Evolutionary conservation across 768 basidiomycete species (phyloP).

Genomic region (Mycena filopes): DNA sequence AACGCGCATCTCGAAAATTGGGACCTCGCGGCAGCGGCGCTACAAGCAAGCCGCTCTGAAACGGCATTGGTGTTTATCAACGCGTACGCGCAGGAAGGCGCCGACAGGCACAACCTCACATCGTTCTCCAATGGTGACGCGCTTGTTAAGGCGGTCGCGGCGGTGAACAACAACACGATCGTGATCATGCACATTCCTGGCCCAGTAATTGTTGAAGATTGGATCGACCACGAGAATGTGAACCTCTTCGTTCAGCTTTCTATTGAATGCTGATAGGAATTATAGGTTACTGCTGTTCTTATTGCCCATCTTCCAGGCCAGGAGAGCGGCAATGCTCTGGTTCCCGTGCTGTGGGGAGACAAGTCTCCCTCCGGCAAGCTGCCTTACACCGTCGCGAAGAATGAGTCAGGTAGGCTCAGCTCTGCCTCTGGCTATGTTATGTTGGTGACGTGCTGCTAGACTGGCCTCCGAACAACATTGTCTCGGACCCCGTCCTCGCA

Average conservation of each 20-base stretch:
- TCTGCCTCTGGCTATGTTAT: background rate
- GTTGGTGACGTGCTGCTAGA: constrained; percentile 1
- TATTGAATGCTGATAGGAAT: background rate
- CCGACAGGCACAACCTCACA: constrained; percentile 17
- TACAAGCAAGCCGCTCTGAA: constrained; percentile 22
- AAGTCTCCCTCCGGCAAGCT: constrained; percentile 21
- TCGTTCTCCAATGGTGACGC: constrained; percentile 20
- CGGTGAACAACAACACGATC: constrained; percentile 25
- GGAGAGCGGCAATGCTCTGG: constrained; percentile 20
- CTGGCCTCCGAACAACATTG: constrained; percentile 20
- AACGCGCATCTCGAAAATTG: constrained; percentile 24
- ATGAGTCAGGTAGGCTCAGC: constrained; percentile 4
- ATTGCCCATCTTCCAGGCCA: constrained; percentile 24
- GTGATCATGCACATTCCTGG: constrained; percentile 20
- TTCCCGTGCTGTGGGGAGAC: constrained; percentile 23
- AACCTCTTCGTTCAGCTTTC: background rate
- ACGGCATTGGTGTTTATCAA: constrained; percentile 18
- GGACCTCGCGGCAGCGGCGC: constrained; percentile 17
- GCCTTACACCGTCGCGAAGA: constrained; percentile 23
- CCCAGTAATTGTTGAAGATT: constrained; percentile 17
- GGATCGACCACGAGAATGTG: constrained; percentile 22
- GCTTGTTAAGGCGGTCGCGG: constrained; percentile 19
- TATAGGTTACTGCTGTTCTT: constrained; percentile 20
- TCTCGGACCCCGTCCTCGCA: background rate
- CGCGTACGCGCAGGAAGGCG: constrained; percentile 17